Percentiles rank a stretch among this genome's conserved stretches.
Conservation (phyloP, 345 rosid species). For the Populus euphratica region DNA sequence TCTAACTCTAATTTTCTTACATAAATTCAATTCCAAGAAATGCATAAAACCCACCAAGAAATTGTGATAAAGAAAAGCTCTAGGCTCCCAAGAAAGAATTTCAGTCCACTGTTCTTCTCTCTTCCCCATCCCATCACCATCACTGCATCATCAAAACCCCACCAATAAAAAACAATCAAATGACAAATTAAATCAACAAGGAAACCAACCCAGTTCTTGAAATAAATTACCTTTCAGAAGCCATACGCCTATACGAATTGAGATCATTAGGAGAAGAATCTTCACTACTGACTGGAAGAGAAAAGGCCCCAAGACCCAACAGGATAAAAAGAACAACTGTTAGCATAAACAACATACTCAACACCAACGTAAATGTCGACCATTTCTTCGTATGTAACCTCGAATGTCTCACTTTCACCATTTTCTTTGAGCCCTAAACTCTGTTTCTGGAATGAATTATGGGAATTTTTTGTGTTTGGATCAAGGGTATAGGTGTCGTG, state of each 20-base stretch:
- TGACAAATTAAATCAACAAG: not conserved
- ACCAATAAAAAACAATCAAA: not conserved
- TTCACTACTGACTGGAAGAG: slow-evolving; percentile 50
- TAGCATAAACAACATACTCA: slow-evolving; percentile 59
- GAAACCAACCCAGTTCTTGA: not conserved
- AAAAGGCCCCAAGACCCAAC: slow-evolving; percentile 65
- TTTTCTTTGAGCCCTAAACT: slow-evolving; percentile 29
- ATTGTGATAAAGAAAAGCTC: slow-evolving; percentile 77
- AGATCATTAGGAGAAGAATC: slow-evolving; percentile 49
- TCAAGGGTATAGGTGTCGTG: not conserved
- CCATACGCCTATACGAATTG: slow-evolving; percentile 50
- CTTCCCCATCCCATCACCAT: slow-evolving; percentile 44
- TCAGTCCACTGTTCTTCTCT: slow-evolving; percentile 87
- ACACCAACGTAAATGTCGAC: slow-evolving; percentile 51
- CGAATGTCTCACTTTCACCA: slow-evolving; percentile 68
- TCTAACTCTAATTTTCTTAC: too few relatives aligned
- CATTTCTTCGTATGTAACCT: slow-evolving; percentile 57
- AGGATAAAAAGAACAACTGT: slow-evolving; percentile 65
- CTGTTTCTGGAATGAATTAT: not conserved
- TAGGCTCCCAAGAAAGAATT: slow-evolving; percentile 87
- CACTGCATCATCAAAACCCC: slow-evolving; percentile 33
- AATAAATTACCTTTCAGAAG: slow-evolving; percentile 46
- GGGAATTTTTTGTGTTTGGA: not conserved
- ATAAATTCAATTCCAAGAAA: not conserved
- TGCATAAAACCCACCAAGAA: slow-evolving; percentile 57